Conservation (phyloP, 371 early-diverging fungal species). For the Paraphysoderma sedebokerense region DNA sequence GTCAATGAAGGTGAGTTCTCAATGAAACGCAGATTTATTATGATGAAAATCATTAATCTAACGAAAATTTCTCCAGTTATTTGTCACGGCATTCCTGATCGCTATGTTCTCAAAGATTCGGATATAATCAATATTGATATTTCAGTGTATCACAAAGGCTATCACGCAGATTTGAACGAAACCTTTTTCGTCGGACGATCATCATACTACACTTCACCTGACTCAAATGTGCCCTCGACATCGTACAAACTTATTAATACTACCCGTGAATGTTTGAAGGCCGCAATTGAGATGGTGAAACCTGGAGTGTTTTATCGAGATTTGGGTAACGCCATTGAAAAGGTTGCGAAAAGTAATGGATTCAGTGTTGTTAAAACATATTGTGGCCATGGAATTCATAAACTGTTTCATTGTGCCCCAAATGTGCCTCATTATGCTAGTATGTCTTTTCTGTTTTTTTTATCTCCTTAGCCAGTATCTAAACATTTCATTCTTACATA, state of each 20-base stretch:
- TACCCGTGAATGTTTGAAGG: conserved; percentile 64
- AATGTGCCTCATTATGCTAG: conserved; percentile 83
- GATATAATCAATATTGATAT: conserved; percentile 89
- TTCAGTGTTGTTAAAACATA: conserved; percentile 84
- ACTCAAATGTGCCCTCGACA: conserved; percentile 55
- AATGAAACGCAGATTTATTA: not conserved
- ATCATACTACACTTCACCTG: not conserved
- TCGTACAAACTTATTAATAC: conserved; percentile 53
- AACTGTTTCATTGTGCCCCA: conserved; percentile 72
- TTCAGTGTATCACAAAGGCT: conserved; percentile 68
- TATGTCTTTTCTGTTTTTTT: conserved; percentile 10
- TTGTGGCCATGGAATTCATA: conserved; percentile 84
- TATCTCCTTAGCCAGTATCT: not conserved
- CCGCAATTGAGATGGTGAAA: conserved; percentile 72
- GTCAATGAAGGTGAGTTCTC: conserved; percentile 37
- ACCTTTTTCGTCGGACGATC: conserved; percentile 59
- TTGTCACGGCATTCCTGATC: conserved; percentile 84
- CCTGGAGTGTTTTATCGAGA: conserved; percentile 84
- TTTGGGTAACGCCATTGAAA: conserved; percentile 75
- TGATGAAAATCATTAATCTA: not conserved
- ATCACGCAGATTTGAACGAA: conserved; percentile 80
- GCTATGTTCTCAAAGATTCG: conserved; percentile 65
- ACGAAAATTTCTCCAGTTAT: conserved; percentile 27
- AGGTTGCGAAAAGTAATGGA: conserved; percentile 58
- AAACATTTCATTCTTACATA: not conserved